phyloP scores from a whole-genome alignment of 2,329 filamentous ascomycete genomes.

The Graphiopsis chlorocephala region DNA sequence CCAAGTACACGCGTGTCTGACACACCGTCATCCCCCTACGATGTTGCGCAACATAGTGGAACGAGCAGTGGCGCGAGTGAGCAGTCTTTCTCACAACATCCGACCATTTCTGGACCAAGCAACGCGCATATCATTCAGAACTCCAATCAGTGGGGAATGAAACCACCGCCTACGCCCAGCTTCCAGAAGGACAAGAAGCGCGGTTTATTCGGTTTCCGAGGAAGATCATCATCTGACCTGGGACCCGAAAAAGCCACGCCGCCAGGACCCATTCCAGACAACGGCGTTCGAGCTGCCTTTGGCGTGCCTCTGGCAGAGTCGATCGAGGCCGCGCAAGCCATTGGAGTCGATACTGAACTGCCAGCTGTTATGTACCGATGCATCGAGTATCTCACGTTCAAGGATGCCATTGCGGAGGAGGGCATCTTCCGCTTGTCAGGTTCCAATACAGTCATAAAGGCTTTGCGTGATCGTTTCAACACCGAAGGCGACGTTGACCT shows the following conservation, averaged over 20 bases:
- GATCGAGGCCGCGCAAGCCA: slow-evolving; percentile 73
- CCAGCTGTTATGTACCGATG: slow-evolving; percentile 94
- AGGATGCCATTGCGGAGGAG: slow-evolving; percentile 80
- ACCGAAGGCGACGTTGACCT: slow-evolving; percentile 87
- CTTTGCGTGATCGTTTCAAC: slow-evolving; percentile 89
- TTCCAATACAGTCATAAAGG: slow-evolving; percentile 93
- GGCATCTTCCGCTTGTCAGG: slow-evolving; percentile 96
- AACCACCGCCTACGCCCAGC: slow-evolving; percentile 48
- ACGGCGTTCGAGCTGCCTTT: slow-evolving; percentile 59
- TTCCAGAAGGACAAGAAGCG: slow-evolving; percentile 71
- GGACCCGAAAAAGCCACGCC: slow-evolving; percentile 29
- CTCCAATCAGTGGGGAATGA: slow-evolving; percentile 81
- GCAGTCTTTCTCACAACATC: slow-evolving; percentile 34
- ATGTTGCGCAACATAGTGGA: slow-evolving; percentile 35
- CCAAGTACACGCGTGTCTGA: slow-evolving; percentile 12
- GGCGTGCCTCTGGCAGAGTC: slow-evolving; percentile 83
- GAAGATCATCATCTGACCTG: slow-evolving; percentile 68
- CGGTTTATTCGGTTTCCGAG: slow-evolving; percentile 63
- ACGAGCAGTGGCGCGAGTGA: slow-evolving; percentile 18
- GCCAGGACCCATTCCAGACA: slow-evolving; percentile 4
- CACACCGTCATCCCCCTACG: slow-evolving; percentile 33
- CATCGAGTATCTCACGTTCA: slow-evolving; percentile 84
- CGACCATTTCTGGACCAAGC: slow-evolving; percentile 74
- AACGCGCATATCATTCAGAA: slow-evolving; percentile 84
- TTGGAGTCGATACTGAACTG: slow-evolving; percentile 69